These are phyloP conservation scores for Paecilomyces sp. DNA, from an alignment of 2,329 filamentous ascomycete species.

Conservation along the genomic window DNA sequence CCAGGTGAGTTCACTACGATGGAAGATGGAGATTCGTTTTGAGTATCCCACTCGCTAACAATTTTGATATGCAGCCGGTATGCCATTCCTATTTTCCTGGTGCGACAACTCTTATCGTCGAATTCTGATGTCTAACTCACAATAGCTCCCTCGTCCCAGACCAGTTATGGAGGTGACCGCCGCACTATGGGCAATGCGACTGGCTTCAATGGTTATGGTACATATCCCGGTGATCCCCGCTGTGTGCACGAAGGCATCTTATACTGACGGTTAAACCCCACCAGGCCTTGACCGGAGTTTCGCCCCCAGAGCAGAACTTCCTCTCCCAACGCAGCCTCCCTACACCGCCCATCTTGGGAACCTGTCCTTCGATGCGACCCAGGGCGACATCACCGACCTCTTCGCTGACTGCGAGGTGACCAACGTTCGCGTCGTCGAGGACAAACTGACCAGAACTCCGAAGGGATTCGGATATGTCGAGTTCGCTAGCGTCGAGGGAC, in stretches of 20 bases:
- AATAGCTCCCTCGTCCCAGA: constrained; percentile 33
- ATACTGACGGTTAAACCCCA: constrained; percentile 8
- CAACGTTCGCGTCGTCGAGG: constrained; percentile 92
- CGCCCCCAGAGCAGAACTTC: constrained; percentile 58
- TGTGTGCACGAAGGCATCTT: constrained; percentile 4
- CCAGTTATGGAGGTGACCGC: constrained; percentile 43
- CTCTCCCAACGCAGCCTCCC: constrained; percentile 84
- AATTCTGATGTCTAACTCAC: constrained; percentile 11
- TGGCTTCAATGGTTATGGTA: constrained; percentile 31
- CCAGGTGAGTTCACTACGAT: constrained; percentile 53
- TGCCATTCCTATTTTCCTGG: constrained; percentile 6
- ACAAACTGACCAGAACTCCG: constrained; percentile 85
- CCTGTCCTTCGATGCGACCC: constrained; percentile 87
- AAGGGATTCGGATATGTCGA: constrained; percentile 99
- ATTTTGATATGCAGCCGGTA: constrained; percentile 20
- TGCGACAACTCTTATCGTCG: constrained; percentile 3
- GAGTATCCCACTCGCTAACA: constrained; percentile 8
- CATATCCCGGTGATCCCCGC: constrained; percentile 1
- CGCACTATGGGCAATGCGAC: constrained; percentile 38
- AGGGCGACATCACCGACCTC: constrained; percentile 75
- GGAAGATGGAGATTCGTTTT: constrained; percentile 3
- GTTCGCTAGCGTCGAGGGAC: constrained; percentile 76
- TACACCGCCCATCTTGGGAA: constrained; percentile 96
- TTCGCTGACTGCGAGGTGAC: constrained; percentile 79
- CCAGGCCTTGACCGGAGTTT: constrained; percentile 33